Evolutionary conservation across 2,329 filamentous ascomycete genomes (phyloP), one percentile per base, ranked within the genome.

Genomic region (Fusarium sp.): DNA sequence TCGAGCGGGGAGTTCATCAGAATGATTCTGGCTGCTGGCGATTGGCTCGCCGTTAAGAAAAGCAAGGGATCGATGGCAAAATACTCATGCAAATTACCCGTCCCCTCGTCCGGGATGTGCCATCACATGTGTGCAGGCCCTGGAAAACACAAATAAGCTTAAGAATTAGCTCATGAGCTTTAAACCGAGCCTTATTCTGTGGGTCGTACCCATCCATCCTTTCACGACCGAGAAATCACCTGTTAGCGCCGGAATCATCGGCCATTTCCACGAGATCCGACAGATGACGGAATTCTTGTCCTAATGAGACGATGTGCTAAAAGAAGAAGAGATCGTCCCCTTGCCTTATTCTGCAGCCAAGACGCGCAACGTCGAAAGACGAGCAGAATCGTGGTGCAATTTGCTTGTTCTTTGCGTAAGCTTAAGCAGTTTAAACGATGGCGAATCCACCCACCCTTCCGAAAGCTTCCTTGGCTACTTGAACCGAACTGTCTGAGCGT

Each of bases 121-220:
- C 38, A 17, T 56, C 56, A 46, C 31, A 42, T 57, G 52, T 10
- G 40, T 50, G 42, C 34, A 49, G 17, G 28, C 20, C 20, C 43
- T 22, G 40, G 10, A 20, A 33, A 22, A 20, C 31, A 33, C 44
- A 56, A 46, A 48, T 69, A 69, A 72, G 68, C 58, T 71, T 72
- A 71, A 72, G 40, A 36, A 50, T 59, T 58, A 67, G 57, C 43
- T 59, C 34, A 58, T 48, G 38, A 20, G 26, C 54, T 58, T 45
- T 55, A 67, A 34, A 45, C 44, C 10, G 43, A 52, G 58, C 55
- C 57, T 51, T 67, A 72, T 64, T 67, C 18, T 64, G 53, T 67
- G 69, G 68, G 18, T 34, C 54, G 18, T 28, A 36, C 50, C 26
- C 15, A 43, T 40, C 26, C 15, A 43, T 40, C 54, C 54, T 17